Base-by-base conservation (phyloP, 108 stramenopile species). In the Nitzschia inconspicua region DNA sequence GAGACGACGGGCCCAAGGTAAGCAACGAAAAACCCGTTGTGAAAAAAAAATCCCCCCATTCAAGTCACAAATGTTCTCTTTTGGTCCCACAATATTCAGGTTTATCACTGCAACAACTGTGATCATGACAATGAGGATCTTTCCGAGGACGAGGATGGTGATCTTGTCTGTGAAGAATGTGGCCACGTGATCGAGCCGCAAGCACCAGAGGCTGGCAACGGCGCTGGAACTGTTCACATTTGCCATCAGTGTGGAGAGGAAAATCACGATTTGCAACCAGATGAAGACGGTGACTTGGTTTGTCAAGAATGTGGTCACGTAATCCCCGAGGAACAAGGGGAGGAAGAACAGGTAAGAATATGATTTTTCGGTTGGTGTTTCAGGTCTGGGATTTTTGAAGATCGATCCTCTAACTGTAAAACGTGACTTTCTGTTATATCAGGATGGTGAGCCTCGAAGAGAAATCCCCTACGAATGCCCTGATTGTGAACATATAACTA, bases 271-370 rank as follows among this genome's bases (percentile, higher is more conserved):
- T 26, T 61, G 9, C 61, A 63, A 46, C 28, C 18, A 27, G 70
- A 71, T 24, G 70, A 71, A 22, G 70, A 71, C 14, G 70, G 61
- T 10, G 70, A 71, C 28, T 25, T 71, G 44, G 70, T 63, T 40
- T 71, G 70, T 27, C 55, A 71, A 29, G 49, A 63, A 25, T 71
- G 70, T 40, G 70, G 62, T 30, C 26, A 50, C 19, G 39, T 71
- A 6, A 43, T 71, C 5, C 22, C 35, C 8, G 14, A 14, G 13
- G 68, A 60, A 49, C 24, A 27, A 22, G 68, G 60, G 23, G 68
- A 69, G n/a, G 68, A 69, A 23, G 68, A 20, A 53, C 40, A 60
- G 58, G 58, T 46, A 44, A 1, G 58, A 11, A 46, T n/a, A n/a
- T n/a, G n/a, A n/a, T n/a, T n/a, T n/a, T n/a, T 14, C 37, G 14